phyloP scores from a whole-genome alignment of 192 early-diverging fungal genomes.

The Coemansia asiatica region DNA sequence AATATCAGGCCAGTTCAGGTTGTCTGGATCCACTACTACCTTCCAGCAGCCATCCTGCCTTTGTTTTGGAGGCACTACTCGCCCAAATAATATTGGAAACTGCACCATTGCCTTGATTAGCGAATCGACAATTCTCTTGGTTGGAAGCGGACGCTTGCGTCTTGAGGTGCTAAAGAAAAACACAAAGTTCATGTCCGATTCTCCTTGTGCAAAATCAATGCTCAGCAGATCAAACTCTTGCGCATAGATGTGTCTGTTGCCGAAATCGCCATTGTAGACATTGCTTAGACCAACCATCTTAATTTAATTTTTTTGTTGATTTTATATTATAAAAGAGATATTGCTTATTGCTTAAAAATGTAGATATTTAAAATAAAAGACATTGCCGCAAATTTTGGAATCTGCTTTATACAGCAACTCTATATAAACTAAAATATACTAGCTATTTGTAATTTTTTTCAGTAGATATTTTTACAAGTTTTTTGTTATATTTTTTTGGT shows the following conservation, averaged over 20 bases:
- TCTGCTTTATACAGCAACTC: too few species aligned
- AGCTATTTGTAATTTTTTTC: too few species aligned
- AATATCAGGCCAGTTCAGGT: slow-evolving; percentile 37
- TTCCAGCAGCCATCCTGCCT: not conserved
- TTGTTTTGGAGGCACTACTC: not conserved
- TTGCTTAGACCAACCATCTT: not conserved
- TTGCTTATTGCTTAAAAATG: not conserved
- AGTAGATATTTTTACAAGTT: too few species aligned
- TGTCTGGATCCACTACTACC: slow-evolving; percentile 19
- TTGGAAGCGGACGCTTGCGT: slow-evolving; percentile 8
- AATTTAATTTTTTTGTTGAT: not conserved
- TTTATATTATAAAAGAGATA: not conserved
- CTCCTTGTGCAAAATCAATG: slow-evolving; percentile 41
- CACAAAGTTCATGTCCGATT: slow-evolving; percentile 37
- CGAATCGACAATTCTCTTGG: slow-evolving; percentile 8
- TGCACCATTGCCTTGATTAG: slow-evolving; percentile 14
- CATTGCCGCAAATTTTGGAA: too few species aligned
- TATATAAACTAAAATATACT: too few species aligned
- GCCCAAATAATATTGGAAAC: slow-evolving; percentile 34
- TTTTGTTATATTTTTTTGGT: too few species aligned
- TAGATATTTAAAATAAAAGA: too few species aligned
- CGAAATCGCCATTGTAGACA: not conserved
- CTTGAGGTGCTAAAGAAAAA: slow-evolving; percentile 21
- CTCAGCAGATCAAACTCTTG: slow-evolving; percentile 28
- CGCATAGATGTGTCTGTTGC: not conserved